A percentile compares a stretch with the other conserved stretches of the same genome.
Evolutionary conservation across 176 grass and related monocot species (phyloP).

Genomic region (Metroxylon sagu): DNA sequence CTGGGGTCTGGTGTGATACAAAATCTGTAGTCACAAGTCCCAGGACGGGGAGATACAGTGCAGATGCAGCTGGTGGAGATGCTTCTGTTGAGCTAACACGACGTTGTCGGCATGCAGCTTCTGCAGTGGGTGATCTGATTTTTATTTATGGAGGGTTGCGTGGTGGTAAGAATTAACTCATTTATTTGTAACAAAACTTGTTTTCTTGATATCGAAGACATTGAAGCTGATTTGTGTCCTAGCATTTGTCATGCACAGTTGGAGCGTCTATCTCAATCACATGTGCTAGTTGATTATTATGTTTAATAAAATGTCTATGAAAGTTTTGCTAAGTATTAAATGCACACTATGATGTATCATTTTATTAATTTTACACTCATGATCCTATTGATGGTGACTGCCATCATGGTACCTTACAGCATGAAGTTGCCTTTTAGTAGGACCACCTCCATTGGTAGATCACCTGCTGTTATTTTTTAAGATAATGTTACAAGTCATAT

Average conservation of each 20-base stretch:
- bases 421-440: too few species aligned
- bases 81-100: conserved; percentile 84
- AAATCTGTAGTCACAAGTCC: conserved; percentile 92
- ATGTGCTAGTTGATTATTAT: not conserved
- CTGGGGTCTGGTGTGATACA: conserved; percentile 97
- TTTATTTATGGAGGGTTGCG: conserved; percentile 96
- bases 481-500: too few species aligned
- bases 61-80: conserved; percentile 92
- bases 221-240: too few species aligned
- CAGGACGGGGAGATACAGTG: conserved; percentile 84
- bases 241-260: too few species aligned
- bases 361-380: too few species aligned
- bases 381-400: too few species aligned
- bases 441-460: too few species aligned
- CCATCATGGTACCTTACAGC: too few species aligned
- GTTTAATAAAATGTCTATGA: not conserved
- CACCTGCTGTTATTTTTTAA: too few species aligned
- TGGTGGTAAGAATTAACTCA: conserved; percentile 50
- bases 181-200: not conserved
- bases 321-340: not conserved
- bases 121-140: conserved; percentile 90
- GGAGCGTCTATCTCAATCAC: too few species aligned
- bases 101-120: conserved; percentile 88
- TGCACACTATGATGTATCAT: not conserved
- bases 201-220: too few species aligned